Conservation (phyloP, 2,329 filamentous ascomycete genomes). For the Exophiala bonariae region DNA sequence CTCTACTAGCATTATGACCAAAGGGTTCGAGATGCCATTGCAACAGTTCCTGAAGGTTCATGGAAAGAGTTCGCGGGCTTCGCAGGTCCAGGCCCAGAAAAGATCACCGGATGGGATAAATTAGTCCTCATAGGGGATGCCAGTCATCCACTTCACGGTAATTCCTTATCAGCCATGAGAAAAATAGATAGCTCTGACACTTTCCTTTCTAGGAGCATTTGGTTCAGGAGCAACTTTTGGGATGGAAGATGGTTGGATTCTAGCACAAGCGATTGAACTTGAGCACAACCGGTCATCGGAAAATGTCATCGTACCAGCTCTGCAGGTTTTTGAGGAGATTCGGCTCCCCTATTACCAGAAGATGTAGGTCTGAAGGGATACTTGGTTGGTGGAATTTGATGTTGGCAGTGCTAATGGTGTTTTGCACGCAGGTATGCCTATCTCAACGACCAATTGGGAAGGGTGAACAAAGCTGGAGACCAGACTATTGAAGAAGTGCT, state of each 20-base stretch:
- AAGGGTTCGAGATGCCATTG: constrained; percentile 40
- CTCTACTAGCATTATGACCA: constrained; percentile 43
- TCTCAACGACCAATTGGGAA: neutral
- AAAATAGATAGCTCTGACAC: constrained; percentile 1
- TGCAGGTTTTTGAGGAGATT: constrained; percentile 40
- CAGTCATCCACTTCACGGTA: constrained; percentile 54
- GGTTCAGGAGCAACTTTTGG: constrained; percentile 48
- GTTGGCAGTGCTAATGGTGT: neutral
- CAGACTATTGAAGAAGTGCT: neutral
- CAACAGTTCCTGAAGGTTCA: constrained; percentile 34
- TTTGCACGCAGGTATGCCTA: constrained; percentile 2
- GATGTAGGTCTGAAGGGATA: constrained; percentile 31
- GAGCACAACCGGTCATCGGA: constrained; percentile 17
- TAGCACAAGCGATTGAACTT: constrained; percentile 37
- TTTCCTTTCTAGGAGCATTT: constrained; percentile 35
- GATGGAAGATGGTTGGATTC: constrained; percentile 47
- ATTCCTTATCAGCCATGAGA: neutral
- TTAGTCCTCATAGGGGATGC: constrained; percentile 56
- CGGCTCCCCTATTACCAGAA: constrained; percentile 41
- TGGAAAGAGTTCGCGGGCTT: constrained; percentile 52
- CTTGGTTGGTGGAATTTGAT: constrained; percentile 6
- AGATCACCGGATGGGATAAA: constrained; percentile 41
- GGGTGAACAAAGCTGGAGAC: neutral
- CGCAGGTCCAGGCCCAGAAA: constrained; percentile 44
- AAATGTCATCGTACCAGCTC: constrained; percentile 28